phyloP scores from a whole-genome alignment of 768 basidiomycete genomes.

The Exsudoporus frostii region DNA sequence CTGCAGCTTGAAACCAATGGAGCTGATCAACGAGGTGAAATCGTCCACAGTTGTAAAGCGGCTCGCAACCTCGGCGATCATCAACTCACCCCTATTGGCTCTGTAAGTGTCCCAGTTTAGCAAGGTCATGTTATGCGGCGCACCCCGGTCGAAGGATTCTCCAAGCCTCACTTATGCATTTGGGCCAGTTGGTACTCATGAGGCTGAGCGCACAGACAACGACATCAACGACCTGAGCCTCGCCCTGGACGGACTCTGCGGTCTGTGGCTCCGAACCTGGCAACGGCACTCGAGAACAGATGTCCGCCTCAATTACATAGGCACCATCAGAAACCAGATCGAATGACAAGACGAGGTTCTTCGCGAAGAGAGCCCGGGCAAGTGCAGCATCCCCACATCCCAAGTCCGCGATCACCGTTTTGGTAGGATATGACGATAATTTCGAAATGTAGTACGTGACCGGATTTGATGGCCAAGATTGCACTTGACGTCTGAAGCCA shows the following conservation, averaged over 20 bases:
- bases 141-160: constrained; percentile 82
- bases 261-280: constrained; percentile 68
- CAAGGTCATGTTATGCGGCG: constrained; percentile 27
- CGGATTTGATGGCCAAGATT: constrained; percentile 92
- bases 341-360: constrained; percentile 73
- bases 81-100: constrained; percentile 64
- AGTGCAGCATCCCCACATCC: constrained; percentile 95
- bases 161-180: constrained; percentile 85
- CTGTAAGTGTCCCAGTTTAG: constrained; percentile 7
- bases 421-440: constrained; percentile 60
- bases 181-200: constrained; percentile 98
- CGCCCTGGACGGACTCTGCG: constrained; percentile 41
- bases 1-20: constrained; percentile 71
- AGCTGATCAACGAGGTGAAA: constrained; percentile 60
- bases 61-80: constrained; percentile 87
- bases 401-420: constrained; percentile 83
- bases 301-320: constrained; percentile 89
- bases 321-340: constrained; percentile 73
- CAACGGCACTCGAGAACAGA: constrained; percentile 73
- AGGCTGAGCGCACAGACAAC: constrained; percentile 92
- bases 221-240: constrained; percentile 82
- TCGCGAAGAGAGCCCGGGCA: constrained; percentile 67
- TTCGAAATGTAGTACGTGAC: constrained; percentile 73
- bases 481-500: constrained; percentile 89
- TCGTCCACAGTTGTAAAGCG: constrained; percentile 67